Base-by-base conservation (phyloP, 805 yeast genomes). In the Wickerhamomyces rabaulensis region DNA sequence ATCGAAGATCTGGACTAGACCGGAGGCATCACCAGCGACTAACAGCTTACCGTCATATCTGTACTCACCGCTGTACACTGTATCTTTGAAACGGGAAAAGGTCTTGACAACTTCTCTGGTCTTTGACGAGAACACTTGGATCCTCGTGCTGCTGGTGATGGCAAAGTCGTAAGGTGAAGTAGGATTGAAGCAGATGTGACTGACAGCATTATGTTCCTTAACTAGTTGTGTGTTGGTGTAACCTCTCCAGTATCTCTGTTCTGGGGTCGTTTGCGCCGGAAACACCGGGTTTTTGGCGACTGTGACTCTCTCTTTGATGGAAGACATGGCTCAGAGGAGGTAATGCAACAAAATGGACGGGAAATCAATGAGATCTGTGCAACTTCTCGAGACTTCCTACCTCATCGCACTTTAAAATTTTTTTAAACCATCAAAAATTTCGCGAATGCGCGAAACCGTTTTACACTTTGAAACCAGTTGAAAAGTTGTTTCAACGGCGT, bases 21-120 rank as follows among this genome's bases (percentile, higher is more conserved):
- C 99, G 3, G 94, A 80, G 13, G 96, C 96, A 69, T 94, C 99
- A 58, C 96, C 95, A 5, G 97, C 97, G 19, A 86, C 95, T 25
- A 94, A 65, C 40, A 94, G 75, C 62, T 88, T 87, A 46, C 99
- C 99, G 62, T 94, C 99, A 47, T 77, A 77, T 59, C 98, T 77
- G 65, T 83, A 92, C 63, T 90, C 95, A 40, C 96, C 98, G 27
- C 89, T 79, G 62, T 87, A 89, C 0, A 90, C 99, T 0, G 91
- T 82, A 58, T 92, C 98, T 62, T 87, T 90, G 68, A 94, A 94
- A 52, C 97, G 68, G 6, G 84, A 73, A 54, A 90, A 87, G 0
- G 96, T 90, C 67, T 88, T 88, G 36, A 80, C 73, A 4, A 91
- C 96, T 61, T 89, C 95, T 58, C 97, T 77, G 0, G 98, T 94